phyloP scores from a whole-genome alignment of 768 basidiomycete genomes.

The Tricholoma matsutake region DNA sequence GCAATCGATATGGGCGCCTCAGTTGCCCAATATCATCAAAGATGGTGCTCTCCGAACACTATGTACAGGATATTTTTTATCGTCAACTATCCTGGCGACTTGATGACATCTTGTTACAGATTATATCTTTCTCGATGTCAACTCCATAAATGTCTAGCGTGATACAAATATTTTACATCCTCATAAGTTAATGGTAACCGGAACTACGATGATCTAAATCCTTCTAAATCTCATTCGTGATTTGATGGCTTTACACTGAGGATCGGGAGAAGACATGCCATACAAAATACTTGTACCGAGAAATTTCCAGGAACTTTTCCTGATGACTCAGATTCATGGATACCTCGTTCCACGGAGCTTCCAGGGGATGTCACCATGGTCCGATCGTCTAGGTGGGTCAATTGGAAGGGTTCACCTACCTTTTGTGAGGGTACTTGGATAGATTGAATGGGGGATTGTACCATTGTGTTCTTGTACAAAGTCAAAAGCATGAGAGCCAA shows the following conservation, averaged over 20 bases:
- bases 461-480: slow-evolving; percentile 18
- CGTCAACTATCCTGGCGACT: too few relatives aligned
- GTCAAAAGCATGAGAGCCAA: slow-evolving; percentile 21
- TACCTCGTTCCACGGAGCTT: not conserved
- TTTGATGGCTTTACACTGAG: not conserved
- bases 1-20: too few relatives aligned
- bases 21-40: too few relatives aligned
- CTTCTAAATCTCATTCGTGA: too few relatives aligned
- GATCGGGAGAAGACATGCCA: not conserved
- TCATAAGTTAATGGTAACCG: not conserved
- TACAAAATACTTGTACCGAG: not conserved
- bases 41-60: too few relatives aligned
- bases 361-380: not conserved
- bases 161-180: not conserved
- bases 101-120: too few relatives aligned
- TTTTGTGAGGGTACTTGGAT: too few relatives aligned
- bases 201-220: not conserved
- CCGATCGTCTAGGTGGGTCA: not conserved
- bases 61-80: too few relatives aligned
- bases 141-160: too few relatives aligned
- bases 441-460: not conserved
- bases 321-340: not conserved
- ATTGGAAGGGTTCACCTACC: too few relatives aligned
- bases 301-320: not conserved
- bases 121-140: too few relatives aligned